Percentiles rank a stretch among this genome's conserved stretches.
Evolutionary conservation across 345 rosid species (phyloP).

Genomic region (thale cress (Arabidopsis thaliana)): DNA sequence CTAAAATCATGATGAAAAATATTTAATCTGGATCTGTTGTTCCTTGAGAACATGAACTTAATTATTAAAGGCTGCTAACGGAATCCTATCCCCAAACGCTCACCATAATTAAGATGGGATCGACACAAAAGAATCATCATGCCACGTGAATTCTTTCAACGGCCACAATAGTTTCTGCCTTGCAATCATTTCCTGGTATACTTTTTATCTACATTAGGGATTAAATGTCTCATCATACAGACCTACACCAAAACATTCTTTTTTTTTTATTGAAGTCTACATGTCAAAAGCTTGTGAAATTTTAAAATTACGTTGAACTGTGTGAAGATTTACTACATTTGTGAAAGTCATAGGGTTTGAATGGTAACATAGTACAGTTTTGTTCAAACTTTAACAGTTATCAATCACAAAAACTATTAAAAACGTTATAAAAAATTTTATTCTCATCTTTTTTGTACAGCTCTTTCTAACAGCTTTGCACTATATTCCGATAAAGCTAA

Average conservation of each 20-base stretch:
- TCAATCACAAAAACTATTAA: too few species aligned
- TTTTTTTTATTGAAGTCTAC: background rate
- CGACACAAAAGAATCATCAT: background rate
- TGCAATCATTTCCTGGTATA: background rate
- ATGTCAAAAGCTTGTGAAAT: background rate
- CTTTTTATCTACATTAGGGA: background rate
- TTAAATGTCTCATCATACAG: background rate
- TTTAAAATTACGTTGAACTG: too few species aligned
- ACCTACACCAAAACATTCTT: background rate
- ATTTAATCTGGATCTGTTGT: background rate
- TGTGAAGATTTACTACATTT: too few species aligned
- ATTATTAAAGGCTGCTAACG: conserved; percentile 1
- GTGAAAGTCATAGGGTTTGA: too few species aligned
- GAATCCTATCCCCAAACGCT: conserved; percentile 22
- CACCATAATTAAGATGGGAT: conserved; percentile 1
- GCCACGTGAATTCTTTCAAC: background rate
- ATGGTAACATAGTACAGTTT: too few species aligned
- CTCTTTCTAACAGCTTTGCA: too few species aligned
- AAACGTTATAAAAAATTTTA: too few species aligned
- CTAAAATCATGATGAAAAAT: background rate
- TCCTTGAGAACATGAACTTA: conserved; percentile 2
- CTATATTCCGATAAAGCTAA: too few species aligned
- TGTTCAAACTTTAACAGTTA: too few species aligned
- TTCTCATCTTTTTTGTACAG: too few species aligned
- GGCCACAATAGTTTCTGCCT: background rate